Conservation (phyloP, 495 filamentous ascomycete genomes). For the Aspergillus nidulans region DNA sequence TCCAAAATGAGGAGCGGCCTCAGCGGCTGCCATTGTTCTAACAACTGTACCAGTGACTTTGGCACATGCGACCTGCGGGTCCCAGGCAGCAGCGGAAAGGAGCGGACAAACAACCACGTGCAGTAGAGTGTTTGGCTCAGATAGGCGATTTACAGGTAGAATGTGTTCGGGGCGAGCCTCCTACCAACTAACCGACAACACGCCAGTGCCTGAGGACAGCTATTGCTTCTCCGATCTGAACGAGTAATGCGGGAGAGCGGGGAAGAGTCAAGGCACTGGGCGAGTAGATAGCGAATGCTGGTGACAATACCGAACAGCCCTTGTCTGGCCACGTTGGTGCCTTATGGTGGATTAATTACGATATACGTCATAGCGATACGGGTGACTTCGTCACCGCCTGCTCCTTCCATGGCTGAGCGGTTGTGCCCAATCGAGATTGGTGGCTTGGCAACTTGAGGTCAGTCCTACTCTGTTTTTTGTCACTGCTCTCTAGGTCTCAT, state of each 20-base stretch:
- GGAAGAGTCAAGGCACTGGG: slow-evolving; percentile 19
- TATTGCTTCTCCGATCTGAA: slow-evolving; percentile 9
- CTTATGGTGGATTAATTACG: slow-evolving; percentile 5
- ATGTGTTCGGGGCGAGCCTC: not conserved
- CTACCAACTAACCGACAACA: not conserved
- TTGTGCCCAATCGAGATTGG: slow-evolving; percentile 9
- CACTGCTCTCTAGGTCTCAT: not conserved
- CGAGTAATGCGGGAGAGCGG: slow-evolving; percentile 27
- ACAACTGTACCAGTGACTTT: slow-evolving; percentile 5
- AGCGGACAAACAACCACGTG: not conserved
- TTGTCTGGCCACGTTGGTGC: slow-evolving; percentile 21
- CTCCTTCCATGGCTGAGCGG: not conserved
- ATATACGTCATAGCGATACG: slow-evolving; percentile 11
- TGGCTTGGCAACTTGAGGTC: slow-evolving; percentile 1
- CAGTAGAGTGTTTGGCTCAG: not conserved
- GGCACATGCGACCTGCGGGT: slow-evolving; percentile 15
- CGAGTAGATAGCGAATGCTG: not conserved
- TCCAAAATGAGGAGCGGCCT: slow-evolving; percentile 76
- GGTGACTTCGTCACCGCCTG: not conserved
- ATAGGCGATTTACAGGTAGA: not conserved
- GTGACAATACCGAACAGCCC: slow-evolving; percentile 33
- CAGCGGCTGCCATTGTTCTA: slow-evolving; percentile 65
- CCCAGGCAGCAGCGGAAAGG: slow-evolving; percentile 1
- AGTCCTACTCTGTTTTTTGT: slow-evolving; percentile 10
- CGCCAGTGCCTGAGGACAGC: slow-evolving; percentile 6